Evolutionary conservation across 1,284 basidiomycete genomes (phyloP).

Genomic region (Takashimella tepidaria): DNA sequence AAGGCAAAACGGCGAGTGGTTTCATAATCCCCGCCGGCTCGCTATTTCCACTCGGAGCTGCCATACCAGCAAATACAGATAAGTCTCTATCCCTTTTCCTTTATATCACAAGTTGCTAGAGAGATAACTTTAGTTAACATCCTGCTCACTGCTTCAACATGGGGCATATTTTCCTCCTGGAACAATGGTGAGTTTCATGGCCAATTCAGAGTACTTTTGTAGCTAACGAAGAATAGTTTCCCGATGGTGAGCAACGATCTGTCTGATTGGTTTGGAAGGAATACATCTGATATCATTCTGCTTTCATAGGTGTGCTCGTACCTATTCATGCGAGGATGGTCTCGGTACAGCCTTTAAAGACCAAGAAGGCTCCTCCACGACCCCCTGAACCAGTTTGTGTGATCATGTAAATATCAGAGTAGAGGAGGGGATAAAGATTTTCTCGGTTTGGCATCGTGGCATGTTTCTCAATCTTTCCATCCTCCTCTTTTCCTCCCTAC

Average conservation of each 20-base stretch:
- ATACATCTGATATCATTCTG: no score
- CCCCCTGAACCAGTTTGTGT: slow-evolving; percentile 18
- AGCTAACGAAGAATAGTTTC: slow-evolving; percentile 17
- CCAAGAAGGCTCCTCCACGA: slow-evolving; percentile 2
- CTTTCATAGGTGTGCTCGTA: slow-evolving; percentile 18
- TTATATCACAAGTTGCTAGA: no score
- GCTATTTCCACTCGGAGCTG: slow-evolving; percentile 35
- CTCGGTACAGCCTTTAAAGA: slow-evolving; percentile 32
- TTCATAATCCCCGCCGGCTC: slow-evolving; percentile 35
- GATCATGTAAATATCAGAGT: slow-evolving; percentile 13
- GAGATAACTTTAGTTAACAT: not conserved
- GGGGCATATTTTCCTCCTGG: slow-evolving; percentile 38
- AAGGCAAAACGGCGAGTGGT: slow-evolving; percentile 23
- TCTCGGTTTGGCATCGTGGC: no score
- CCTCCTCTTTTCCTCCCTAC: not conserved
- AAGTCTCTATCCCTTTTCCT: no score
- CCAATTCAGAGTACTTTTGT: not conserved
- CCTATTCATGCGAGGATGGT: slow-evolving; percentile 40
- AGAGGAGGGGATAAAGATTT: no score
- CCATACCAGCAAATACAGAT: slow-evolving; percentile 17
- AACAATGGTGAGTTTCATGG: slow-evolving; percentile 26
- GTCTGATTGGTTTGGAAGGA: no score
- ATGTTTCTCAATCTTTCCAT: not conserved
- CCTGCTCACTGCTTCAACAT: slow-evolving; percentile 20
- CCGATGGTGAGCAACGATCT: slow-evolving; percentile 26